Percentiles rank a stretch among this genome's conserved stretches.
Conservation (phyloP, 306 rosid genomes). For the Acacia crassicarpa region DNA sequence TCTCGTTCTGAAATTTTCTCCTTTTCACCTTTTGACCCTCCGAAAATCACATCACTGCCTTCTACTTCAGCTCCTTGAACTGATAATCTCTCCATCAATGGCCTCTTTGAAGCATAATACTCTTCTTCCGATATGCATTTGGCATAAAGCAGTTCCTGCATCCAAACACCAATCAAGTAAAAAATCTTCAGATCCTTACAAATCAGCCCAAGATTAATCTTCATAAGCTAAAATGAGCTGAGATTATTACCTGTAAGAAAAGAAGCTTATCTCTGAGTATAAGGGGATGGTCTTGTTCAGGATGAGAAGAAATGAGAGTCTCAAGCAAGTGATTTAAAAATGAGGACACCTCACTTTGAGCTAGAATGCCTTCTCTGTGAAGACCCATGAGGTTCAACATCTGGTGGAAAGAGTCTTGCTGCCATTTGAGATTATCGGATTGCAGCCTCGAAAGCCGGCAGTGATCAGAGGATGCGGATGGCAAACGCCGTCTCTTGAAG, state of each 20-base stretch:
- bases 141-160: conserved; percentile 80
- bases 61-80: conserved; percentile 81
- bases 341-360: conserved; percentile 65
- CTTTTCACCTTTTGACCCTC: conserved; percentile 39
- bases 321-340: conserved; percentile 78
- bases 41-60: conserved; percentile 63
- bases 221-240: background rate
- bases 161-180: background rate
- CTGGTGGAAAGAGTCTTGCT: conserved; percentile 95
- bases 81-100: conserved; percentile 76
- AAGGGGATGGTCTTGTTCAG: conserved; percentile 59
- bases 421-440: conserved; percentile 90
- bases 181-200: background rate
- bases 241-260: conserved; percentile 70
- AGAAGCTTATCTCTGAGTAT: conserved; percentile 77
- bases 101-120: conserved; percentile 86
- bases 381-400: conserved; percentile 87
- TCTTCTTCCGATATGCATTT: conserved; percentile 84
- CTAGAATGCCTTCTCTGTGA: conserved; percentile 81
- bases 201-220: background rate
- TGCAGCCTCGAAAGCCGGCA: conserved; percentile 63
- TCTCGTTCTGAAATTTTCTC: conserved; percentile 63
- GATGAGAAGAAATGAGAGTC: conserved; percentile 68
- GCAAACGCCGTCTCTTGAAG: conserved; percentile 68
- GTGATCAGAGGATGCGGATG: conserved; percentile 42